Percentiles rank a stretch among this genome's conserved stretches.
Evolutionary conservation across 331 rosid genomes (phyloP).

Genomic region (Acacia concinna): DNA sequence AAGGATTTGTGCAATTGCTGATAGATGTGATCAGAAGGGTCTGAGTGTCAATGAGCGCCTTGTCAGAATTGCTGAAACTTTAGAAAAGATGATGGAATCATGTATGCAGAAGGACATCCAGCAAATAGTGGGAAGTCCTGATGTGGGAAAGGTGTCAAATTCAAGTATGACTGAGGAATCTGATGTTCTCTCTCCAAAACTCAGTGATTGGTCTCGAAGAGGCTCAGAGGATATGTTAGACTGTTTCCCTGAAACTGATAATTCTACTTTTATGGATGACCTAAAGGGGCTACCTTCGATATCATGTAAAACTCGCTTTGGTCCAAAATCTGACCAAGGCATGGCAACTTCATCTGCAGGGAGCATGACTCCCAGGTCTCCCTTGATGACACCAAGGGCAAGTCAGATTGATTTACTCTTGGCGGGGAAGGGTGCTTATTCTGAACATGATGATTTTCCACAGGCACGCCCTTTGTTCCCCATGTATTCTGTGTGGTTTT

Average conservation of each 20-base stretch:
- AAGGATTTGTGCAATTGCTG: slow-evolving; percentile 90
- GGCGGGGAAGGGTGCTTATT: slow-evolving; percentile 90
- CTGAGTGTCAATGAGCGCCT: slow-evolving; percentile 92
- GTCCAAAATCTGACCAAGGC: slow-evolving; percentile 99
- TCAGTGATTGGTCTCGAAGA: slow-evolving; percentile 93
- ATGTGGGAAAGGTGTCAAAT: slow-evolving; percentile 87
- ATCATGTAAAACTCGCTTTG: slow-evolving; percentile 96
- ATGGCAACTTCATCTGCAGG: slow-evolving; percentile 98
- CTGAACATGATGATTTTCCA: slow-evolving; percentile 89
- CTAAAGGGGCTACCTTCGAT: slow-evolving; percentile 89
- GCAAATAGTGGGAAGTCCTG: slow-evolving; percentile 84
- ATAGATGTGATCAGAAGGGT: slow-evolving; percentile 94
- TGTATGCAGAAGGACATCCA: slow-evolving; percentile 76
- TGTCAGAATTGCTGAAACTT: slow-evolving; percentile 75
- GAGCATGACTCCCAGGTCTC: slow-evolving; percentile 99
- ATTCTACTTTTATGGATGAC: slow-evolving; percentile 81
- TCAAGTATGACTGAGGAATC: slow-evolving; percentile 96
- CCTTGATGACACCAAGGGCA: slow-evolving; percentile 88
- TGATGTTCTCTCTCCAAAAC: slow-evolving; percentile 85
- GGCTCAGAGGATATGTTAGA: slow-evolving; percentile 99
- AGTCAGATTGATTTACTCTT: slow-evolving; percentile 92
- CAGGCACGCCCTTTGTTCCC: slow-evolving; percentile 59
- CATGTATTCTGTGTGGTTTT: not conserved
- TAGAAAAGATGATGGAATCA: slow-evolving; percentile 82
- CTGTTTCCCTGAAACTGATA: slow-evolving; percentile 91